Evolutionary conservation across 306 rosid genomes (phyloP).

Genomic region (Lagenaria siceraria): DNA sequence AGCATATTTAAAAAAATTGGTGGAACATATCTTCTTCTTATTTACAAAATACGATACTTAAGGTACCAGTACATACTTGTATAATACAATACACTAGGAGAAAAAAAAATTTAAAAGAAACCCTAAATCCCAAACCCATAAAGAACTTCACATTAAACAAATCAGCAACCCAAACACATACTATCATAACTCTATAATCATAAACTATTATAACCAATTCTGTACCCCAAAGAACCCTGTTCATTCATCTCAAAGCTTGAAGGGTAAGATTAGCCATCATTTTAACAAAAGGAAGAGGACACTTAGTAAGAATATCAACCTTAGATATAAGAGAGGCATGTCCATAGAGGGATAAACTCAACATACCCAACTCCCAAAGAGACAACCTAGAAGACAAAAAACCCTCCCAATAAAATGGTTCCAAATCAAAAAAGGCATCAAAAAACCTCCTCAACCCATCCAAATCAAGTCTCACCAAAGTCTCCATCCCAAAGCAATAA

Average conservation of each 20-base stretch:
- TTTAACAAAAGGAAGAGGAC: slow-evolving; percentile 58
- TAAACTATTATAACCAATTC: no score
- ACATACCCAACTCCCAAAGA: slow-evolving; percentile 30
- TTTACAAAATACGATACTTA: no score
- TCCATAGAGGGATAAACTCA: slow-evolving; percentile 49
- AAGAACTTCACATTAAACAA: no score
- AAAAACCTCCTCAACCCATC: slow-evolving; percentile 56
- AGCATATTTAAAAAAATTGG: no score
- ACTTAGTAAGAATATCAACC: slow-evolving; percentile 64
- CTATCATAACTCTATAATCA: no score
- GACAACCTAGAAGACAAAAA: slow-evolving; percentile 70
- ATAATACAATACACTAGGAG: no score
- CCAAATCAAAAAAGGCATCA: slow-evolving; percentile 70
- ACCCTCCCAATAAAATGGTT: slow-evolving; percentile 68
- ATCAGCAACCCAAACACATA: no score
- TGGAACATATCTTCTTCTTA: no score
- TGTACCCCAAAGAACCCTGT: not conserved
- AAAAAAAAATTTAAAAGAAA: no score
- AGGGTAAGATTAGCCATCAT: slow-evolving; percentile 57
- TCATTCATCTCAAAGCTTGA: slow-evolving; percentile 23
- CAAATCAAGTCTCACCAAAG: slow-evolving; percentile 68
- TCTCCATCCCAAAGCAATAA: slow-evolving; percentile 85
- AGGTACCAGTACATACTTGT: no score
- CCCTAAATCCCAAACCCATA: no score
- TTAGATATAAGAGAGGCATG: slow-evolving; percentile 48